Base-by-base conservation (phyloP, 2,329 filamentous ascomycete species). In the Zymoseptoria crescenta region DNA sequence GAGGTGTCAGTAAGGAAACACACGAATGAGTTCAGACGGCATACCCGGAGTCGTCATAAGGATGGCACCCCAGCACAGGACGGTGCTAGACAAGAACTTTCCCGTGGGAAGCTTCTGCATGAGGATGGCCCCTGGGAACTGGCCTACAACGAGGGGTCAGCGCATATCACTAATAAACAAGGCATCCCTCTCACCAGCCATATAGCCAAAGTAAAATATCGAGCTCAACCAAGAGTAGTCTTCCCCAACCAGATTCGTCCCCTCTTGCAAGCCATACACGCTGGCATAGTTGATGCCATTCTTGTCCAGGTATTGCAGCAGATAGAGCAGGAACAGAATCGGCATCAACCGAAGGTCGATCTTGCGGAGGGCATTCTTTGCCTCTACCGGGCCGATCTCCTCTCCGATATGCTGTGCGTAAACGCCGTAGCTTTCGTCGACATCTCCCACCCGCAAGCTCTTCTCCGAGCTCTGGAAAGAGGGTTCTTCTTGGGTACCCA, bases 181-280 rank as follows among this genome's bases (percentile, higher is more conserved):
- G 7, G 16, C 16, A 21, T 24, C 52, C 10, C n/a, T 19, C 29
- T 52, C 24, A 54, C 75, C 35, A 28, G 73, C 64, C 1, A 80
- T 70, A 59, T 79, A 79, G 10, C 78, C 77, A 62, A 81, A 78
- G 64, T 80, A 81, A 64, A 80, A 80, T 7, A 80, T 79, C 1
- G 73, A 75, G 7, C 73, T 74, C 8, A 81, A 72, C 81, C 80
- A 83, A 10, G 76, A 77, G 64, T 81, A 83, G 56, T 83, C 73
- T 59, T 81, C 74, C 9, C 77, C 77, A 7, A 73, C 63, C 5
- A 83, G 71, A 56, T 81, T 69, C 0, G 78, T 80, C 1, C 75
- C 79, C 35, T 77, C 68, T 50, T 78, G 69, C 10, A 82, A 67
- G 0, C 79, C 79, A 63, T 78, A 82, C 0, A 76, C 76, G 58